Conservation (phyloP, 768 basidiomycete species). For the Sutorius australiensis region DNA sequence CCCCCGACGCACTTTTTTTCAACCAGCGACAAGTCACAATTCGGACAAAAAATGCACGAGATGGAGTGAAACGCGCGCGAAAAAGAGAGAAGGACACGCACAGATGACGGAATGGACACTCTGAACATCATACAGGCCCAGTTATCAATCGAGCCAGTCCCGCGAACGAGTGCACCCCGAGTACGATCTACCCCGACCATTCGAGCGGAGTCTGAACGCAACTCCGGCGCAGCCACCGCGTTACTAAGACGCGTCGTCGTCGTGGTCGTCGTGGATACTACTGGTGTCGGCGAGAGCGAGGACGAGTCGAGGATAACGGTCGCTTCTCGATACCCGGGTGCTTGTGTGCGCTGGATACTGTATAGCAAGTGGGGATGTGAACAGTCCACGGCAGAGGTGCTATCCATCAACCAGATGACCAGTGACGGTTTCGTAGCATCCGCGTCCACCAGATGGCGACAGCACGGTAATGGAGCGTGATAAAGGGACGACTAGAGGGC, state of each 20-base stretch:
- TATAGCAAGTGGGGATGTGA: neutral
- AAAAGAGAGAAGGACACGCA: neutral
- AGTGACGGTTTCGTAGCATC: neutral
- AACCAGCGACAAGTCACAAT: constrained; percentile 21
- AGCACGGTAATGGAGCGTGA: constrained; percentile 14
- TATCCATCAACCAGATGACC: neutral
- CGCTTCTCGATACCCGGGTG: neutral
- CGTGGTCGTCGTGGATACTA: constrained; percentile 5
- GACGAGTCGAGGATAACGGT: neutral
- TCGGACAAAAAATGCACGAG: constrained; percentile 1
- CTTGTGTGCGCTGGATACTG: neutral
- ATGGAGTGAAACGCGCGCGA: neutral
- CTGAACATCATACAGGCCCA: neutral
- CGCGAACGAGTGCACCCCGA: neutral
- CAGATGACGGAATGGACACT: neutral
- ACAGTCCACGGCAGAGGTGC: neutral
- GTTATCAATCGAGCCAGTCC: constrained; percentile 16
- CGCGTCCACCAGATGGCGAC: neutral
- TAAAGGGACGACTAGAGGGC: constrained; percentile 12
- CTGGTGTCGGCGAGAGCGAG: neutral
- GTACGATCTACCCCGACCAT: neutral
- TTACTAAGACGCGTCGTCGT: constrained; percentile 4
- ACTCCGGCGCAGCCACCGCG: constrained; percentile 1
- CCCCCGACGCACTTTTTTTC: constrained; percentile 12
- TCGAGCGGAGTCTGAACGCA: constrained; percentile 17